Base-by-base conservation (phyloP, 2,329 filamentous ascomycete species). In the Sporothrix pallida region DNA sequence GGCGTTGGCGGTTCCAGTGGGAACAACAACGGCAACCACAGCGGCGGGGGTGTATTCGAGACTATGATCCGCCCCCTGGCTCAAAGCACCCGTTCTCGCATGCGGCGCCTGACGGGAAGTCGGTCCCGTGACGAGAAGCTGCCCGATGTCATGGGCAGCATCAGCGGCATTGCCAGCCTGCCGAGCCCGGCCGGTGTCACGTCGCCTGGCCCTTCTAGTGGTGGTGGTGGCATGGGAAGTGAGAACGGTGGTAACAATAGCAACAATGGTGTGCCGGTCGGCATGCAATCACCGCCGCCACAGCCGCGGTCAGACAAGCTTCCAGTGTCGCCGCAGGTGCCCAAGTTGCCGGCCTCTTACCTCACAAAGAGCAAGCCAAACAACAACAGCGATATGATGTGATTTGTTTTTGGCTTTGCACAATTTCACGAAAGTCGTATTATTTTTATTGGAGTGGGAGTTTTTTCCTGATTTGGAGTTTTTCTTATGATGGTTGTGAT, bases 31-130 rank as follows among this genome's bases (percentile, higher is more conserved):
- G 44, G 52, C 65, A 58, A 54, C 52, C 42, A 70, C 58, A 42
- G 56, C 20, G 50, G 20, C 10, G 46, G 67, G 1, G 78, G 82
- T 23, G 87, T 87, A 74, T 81, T 88, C 31, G 89, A 91, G 77
- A 89, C 85, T 73, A 89, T 90, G 84, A 87, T 91, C 76, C 88
- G 86, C 75, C 87, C 89, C 0, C 81, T 88, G 6, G 84, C 87
- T 46, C 86, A 90, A 73, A 85, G 86, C 58, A 88, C 89, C 15
- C 83, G 88, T 52, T 87, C 85, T 13, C 86, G 89, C 9, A 87
- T 92, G 83, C 83, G 90, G 7, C 83, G 90, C 71, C 82, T 92
- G 72, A 92, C 90, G 2, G 89, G 90, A 10, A 87, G 88, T 56
- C 78, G 83, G 65, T 83, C 83, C 1, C 79, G 83, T 17, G 83